Evolutionary conservation across 768 basidiomycete species (phyloP), one percentile per base, ranked within the genome.

Genomic region (Lactifluus subvellereus): DNA sequence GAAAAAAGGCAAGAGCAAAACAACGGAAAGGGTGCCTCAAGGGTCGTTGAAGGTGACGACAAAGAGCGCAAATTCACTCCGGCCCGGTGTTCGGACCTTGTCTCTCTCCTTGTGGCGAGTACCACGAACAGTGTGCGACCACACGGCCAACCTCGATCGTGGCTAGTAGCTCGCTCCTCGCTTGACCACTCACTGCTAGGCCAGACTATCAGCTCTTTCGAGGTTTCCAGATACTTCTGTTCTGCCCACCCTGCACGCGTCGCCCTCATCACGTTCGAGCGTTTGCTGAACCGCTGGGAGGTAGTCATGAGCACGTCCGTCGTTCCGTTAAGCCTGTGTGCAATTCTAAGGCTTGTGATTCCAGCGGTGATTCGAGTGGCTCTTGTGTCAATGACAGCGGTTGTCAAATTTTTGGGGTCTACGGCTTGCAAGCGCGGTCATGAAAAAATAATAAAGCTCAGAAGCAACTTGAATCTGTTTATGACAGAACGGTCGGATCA

Each of bases 81-180:
- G 63, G 57, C 57, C 57, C 57, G 57, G 57, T n/a, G 1, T 20
- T 37, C 54, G 54, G 40, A 32, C 16, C 20, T 33, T 40, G 35
- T 9, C 16, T 20, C 10, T 3, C 30, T 7, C 47, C 10, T 5
- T 43, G 47, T 6, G 22, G 16, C 18, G 10, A 27, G 2, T 27
- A 27, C 27, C 27, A 27, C 18, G 11, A 22, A 5, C 5, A 4
- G 2, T 47, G 45, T 22, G 47, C 22, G 9, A 47, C 20, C 45
- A 47, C 45, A 47, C 20, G 3, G n/a, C 8, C 38, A 54, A 27
- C 14, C 10, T 27, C 22, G 38, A 54, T 38, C 13, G 30, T 13
- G 4, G n/a, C 20, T n/a, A 18, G 33, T 10, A 6, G 51, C 32
- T 18, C n/a, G 18, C 35, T 53, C 32, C 35, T 53, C 45, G 10